Conservation (phyloP, 441 rosid genomes). For the Erysimum pusillum region DNA sequence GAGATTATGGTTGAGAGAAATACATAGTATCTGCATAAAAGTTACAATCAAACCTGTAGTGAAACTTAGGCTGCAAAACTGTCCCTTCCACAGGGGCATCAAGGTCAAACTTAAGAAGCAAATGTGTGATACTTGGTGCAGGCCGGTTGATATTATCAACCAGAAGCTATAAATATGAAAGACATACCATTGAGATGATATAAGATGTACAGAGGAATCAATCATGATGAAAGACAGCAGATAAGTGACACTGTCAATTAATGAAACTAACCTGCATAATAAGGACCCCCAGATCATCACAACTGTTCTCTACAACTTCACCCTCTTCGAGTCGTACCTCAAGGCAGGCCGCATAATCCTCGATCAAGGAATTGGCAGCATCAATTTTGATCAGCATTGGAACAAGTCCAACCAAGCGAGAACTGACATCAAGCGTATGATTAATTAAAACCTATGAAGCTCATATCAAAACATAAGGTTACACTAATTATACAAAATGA, state of each 20-base stretch:
- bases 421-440: constrained; percentile 57
- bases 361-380: constrained; percentile 78
- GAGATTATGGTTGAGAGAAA: constrained; percentile 26
- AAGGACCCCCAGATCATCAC: constrained; percentile 86
- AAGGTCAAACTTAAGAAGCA: constrained; percentile 91
- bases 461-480: constrained; percentile 21
- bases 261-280: constrained; percentile 81
- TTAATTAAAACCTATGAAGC: constrained; percentile 41
- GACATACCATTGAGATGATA: constrained; percentile 27
- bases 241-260: constrained; percentile 25
- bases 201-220: constrained; percentile 26
- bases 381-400: constrained; percentile 81
- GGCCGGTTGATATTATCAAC: constrained; percentile 87
- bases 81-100: constrained; percentile 84
- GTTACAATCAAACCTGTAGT: constrained; percentile 73
- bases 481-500: constrained; percentile 1
- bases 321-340: constrained; percentile 86
- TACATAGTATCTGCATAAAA: constrained; percentile 16
- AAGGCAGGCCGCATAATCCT: constrained; percentile 98
- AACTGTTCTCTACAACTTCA: constrained; percentile 71
- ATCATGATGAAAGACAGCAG: constrained; percentile 9
- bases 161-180: constrained; percentile 69
- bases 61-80: constrained; percentile 91
- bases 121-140: constrained; percentile 92
- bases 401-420: constrained; percentile 93